Evolutionary conservation across 163 green algal genomes (phyloP).

Genomic region (Chloroidium sp.): DNA sequence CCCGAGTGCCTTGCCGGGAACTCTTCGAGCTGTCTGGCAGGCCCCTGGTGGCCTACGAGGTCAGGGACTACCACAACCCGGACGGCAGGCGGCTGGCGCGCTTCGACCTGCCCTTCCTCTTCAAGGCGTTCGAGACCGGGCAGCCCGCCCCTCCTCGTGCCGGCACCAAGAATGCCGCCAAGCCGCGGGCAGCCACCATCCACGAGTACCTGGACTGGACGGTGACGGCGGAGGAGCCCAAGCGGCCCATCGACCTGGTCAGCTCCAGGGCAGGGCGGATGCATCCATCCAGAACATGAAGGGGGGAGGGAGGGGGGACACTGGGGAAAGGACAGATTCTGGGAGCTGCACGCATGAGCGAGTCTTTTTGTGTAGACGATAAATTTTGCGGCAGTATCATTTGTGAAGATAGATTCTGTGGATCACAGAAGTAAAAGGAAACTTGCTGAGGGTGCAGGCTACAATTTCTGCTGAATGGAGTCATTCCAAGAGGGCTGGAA

Average conservation of each 20-base stretch:
- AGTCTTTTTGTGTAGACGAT: no score
- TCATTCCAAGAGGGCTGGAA: no score
- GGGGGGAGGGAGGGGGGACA: no score
- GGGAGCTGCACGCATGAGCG: no score
- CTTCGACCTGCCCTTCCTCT: slow-evolving; percentile 77
- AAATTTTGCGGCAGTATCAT: no score
- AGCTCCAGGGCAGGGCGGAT: not conserved
- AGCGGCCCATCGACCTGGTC: slow-evolving; percentile 23
- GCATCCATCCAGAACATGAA: no score
- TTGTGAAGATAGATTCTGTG: no score
- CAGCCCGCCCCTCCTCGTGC: slow-evolving; percentile 44
- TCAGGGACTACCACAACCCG: slow-evolving; percentile 33
- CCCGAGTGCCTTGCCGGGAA: slow-evolving; percentile 26
- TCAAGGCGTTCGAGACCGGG: slow-evolving; percentile 88
- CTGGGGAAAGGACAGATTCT: no score
- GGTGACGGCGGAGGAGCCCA: slow-evolving; percentile 56
- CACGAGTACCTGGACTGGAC: slow-evolving; percentile 96
- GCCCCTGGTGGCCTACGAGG: slow-evolving; percentile 34
- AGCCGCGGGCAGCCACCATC: slow-evolving; percentile 77
- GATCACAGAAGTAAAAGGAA: no score
- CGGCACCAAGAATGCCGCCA: slow-evolving; percentile 53
- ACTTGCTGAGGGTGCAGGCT: no score
- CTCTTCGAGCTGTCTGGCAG: slow-evolving; percentile 39
- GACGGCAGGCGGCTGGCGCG: slow-evolving; percentile 28
- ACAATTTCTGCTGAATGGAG: no score